Evolutionary conservation across 768 basidiomycete species (phyloP).

Genomic region (Boletus bicolor): DNA sequence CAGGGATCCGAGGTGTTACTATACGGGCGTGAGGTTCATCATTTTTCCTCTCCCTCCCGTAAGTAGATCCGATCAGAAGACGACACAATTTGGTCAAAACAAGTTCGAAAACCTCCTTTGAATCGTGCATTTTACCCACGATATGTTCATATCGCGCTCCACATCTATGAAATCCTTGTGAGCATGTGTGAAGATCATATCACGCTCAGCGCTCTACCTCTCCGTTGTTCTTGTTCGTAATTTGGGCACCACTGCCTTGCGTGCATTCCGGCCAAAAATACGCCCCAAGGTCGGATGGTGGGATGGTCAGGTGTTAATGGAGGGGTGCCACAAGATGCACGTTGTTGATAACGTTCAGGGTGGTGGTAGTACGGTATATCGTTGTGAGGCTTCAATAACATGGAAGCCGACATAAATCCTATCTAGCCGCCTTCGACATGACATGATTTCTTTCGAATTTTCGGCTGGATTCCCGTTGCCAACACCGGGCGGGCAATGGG

Average conservation of each 20-base stretch:
- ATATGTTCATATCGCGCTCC: conserved; percentile 16
- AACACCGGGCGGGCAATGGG: not conserved
- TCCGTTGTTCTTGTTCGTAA: not conserved
- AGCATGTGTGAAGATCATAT: conserved; percentile 1
- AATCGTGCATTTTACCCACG: conserved; percentile 22
- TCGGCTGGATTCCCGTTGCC: not conserved
- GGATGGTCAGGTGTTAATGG: not conserved
- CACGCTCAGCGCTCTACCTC: not conserved
- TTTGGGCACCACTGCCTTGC: not conserved
- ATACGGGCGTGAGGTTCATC: not conserved
- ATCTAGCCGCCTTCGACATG: not conserved
- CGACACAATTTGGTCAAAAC: conserved; percentile 26
- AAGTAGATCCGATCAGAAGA: conserved; percentile 29
- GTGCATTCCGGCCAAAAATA: not conserved
- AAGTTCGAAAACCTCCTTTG: conserved; percentile 20
- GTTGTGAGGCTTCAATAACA: not conserved
- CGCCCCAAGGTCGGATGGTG: not conserved
- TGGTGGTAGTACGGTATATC: not conserved
- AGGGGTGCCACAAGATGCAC: not conserved
- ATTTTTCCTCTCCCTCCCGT: not conserved
- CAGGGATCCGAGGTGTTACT: conserved; percentile 2
- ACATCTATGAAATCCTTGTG: conserved; percentile 25
- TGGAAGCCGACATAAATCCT: not conserved
- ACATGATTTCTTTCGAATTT: not conserved
- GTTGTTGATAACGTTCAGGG: not conserved